Percentiles rank a stretch among this genome's conserved stretches.
phyloP scores from a whole-genome alignment of 352 stramenopile species.

The Stramenopiles sp. region DNA sequence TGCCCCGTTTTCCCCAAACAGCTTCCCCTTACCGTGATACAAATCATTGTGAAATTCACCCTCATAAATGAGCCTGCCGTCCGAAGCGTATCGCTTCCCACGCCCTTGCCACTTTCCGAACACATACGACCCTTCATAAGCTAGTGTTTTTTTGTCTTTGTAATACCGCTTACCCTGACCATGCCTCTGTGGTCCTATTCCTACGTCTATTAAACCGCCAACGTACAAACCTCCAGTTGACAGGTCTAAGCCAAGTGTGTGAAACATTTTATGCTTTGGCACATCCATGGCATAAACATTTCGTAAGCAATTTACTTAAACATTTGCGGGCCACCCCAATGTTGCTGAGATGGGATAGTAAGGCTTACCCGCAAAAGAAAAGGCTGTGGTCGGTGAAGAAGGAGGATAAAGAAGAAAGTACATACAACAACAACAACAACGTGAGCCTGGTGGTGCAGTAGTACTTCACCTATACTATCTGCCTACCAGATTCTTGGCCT shows the following conservation, averaged over 20 bases:
- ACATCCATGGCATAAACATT: no score
- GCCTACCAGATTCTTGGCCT: no score
- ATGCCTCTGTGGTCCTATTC: not conserved
- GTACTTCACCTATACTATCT: no score
- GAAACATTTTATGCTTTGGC: no score
- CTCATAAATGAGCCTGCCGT: not conserved
- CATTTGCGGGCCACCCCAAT: no score
- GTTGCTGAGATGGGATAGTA: no score
- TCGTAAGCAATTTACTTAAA: no score
- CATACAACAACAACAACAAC: no score
- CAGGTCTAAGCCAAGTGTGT: not conserved
- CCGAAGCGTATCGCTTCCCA: not conserved
- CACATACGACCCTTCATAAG: not conserved
- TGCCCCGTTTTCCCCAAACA: conserved; percentile 8
- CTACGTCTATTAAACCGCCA: not conserved
- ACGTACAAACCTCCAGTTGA: not conserved
- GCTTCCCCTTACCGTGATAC: not conserved
- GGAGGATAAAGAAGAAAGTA: no score
- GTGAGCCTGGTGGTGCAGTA: no score
- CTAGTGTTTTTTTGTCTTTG: not conserved
- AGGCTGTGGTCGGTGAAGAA: no score
- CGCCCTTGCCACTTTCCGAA: not conserved
- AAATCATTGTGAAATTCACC: not conserved
- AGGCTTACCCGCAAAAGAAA: no score
- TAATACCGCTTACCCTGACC: not conserved